Conservation (phyloP, 1,139 yeast genomes). For the Lodderomyces orthopsilosis region DNA sequence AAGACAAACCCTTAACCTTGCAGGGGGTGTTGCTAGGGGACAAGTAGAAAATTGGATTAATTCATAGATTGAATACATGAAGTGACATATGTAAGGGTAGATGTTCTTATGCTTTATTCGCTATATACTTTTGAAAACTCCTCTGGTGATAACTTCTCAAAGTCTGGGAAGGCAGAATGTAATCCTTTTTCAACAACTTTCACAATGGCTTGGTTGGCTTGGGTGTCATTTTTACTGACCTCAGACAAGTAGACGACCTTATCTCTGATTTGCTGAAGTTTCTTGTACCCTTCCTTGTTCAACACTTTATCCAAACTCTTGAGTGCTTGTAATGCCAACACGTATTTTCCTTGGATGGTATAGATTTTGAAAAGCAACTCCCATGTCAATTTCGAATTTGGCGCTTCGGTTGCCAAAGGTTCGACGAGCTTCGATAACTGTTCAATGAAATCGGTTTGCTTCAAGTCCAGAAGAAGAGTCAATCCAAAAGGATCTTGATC, state of each 20-base stretch:
- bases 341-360: constrained; percentile 41
- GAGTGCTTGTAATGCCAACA: constrained; percentile 46
- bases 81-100: neutral
- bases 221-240: constrained; percentile 23
- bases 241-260: constrained; percentile 26
- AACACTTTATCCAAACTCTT: constrained; percentile 35
- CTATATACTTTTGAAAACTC: constrained; percentile 15
- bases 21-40: constrained; percentile 52
- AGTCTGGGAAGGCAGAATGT: constrained; percentile 32
- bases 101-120: constrained; percentile 9
- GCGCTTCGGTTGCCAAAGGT: constrained; percentile 37
- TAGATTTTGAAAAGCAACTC: constrained; percentile 39
- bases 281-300: constrained; percentile 16
- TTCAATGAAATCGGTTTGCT: constrained; percentile 28
- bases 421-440: constrained; percentile 28
- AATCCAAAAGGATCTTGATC: constrained; percentile 52
- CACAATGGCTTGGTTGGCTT: constrained; percentile 40
- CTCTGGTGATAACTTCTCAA: constrained; percentile 14
- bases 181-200: constrained; percentile 48
- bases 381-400: constrained; percentile 33
- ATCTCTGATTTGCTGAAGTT: constrained; percentile 23
- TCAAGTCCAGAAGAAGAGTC: constrained; percentile 30
- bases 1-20: constrained; percentile 50
- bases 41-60: constrained; percentile 63
- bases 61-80: constrained; percentile 17